These are phyloP conservation scores for Byssochlamys sp. DNA, from an alignment of 2,329 filamentous ascomycete genomes.

Conservation along the genomic window DNA sequence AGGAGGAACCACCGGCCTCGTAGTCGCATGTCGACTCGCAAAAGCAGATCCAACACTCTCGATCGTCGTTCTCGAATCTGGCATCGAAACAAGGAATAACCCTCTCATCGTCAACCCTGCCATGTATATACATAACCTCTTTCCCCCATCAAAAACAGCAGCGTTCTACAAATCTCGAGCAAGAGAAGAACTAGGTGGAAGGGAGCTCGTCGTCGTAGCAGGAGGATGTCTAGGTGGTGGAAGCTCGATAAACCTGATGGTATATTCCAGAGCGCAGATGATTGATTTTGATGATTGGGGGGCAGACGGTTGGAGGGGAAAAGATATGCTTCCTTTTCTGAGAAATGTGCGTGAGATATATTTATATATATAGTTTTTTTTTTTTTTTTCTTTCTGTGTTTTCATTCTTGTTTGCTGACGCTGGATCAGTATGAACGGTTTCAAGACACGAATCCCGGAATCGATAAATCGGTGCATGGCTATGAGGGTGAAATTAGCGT, in stretches of 20 bases:
- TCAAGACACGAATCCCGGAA: slow-evolving; percentile 6
- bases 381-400: background rate
- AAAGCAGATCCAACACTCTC: slow-evolving; percentile 42
- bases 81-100: slow-evolving; percentile 44
- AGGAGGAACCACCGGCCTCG: slow-evolving; percentile 42
- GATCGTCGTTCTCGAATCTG: slow-evolving; percentile 47
- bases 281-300: slow-evolving; percentile 42
- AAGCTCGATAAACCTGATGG: slow-evolving; percentile 52
- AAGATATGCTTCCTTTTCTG: slow-evolving; percentile 45
- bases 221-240: slow-evolving; percentile 54
- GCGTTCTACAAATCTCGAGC: slow-evolving; percentile 45
- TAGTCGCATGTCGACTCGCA: slow-evolving; percentile 43
- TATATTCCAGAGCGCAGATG: slow-evolving; percentile 32
- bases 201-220: slow-evolving; percentile 28
- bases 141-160: slow-evolving; percentile 41
- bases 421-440: slow-evolving; percentile 10
- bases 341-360: slow-evolving; percentile 33
- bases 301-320: slow-evolving; percentile 41
- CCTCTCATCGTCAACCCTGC: slow-evolving; percentile 45
- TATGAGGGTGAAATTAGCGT: slow-evolving; percentile 10
- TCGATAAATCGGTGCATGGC: slow-evolving; percentile 9
- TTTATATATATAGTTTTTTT: too few species aligned
- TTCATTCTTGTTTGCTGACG: background rate
- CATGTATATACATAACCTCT: slow-evolving; percentile 40
- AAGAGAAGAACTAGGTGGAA: slow-evolving; percentile 22